Base-by-base conservation (phyloP, 2,329 filamentous ascomycete genomes). In the Apiospora aurea region DNA sequence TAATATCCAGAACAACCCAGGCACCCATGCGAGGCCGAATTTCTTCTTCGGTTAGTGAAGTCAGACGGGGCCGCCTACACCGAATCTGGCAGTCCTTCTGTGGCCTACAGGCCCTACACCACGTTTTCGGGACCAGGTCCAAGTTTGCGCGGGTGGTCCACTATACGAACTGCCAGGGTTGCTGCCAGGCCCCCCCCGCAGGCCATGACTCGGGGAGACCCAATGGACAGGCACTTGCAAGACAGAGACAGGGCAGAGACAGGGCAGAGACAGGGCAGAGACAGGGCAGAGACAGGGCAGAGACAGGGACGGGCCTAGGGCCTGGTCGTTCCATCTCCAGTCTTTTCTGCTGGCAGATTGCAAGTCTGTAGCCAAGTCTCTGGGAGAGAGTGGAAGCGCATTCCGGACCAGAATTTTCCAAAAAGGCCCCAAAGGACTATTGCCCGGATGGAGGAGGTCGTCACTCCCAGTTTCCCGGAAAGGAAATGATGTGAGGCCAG, bases 101-200 rank as follows among this genome's bases (percentile, higher is more conserved):
- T 61, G 53, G 53, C 53, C 21, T 49, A 6, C 49, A 18, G 49
- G n/a, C 21, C 53, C 16, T 61, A n/a, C 53, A 38, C 53, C 53
- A 61, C 29, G 21, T 61, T 34, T 29, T 38, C 53, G 53, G 53
- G 53, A 38, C 53, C 29, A 61, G 53, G 7, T 38, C 10, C 26
- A 29, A 26, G 10, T 34, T 61, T 16, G 53, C 29, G 29, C 16
- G 16, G 26, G 26, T 34, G 53, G 53, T 61, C 53, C 53, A 61
- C 53, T 61, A 61, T 61, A 61, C 53, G 53, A 61, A 61, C 53
- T 61, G 53, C 53, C 53, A 61, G 53, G 53, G 51, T 34, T 57
- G 1, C 26, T 57, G 14, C 53, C 53, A 61, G 53, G 41, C 16
- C 26, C 18, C 53, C 53, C 53, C 53, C 51, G 53, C 29, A 61